Percentiles rank a stretch among this genome's conserved stretches.
Conservation (phyloP, 495 filamentous ascomycete species). For the Cercophora sp. region DNA sequence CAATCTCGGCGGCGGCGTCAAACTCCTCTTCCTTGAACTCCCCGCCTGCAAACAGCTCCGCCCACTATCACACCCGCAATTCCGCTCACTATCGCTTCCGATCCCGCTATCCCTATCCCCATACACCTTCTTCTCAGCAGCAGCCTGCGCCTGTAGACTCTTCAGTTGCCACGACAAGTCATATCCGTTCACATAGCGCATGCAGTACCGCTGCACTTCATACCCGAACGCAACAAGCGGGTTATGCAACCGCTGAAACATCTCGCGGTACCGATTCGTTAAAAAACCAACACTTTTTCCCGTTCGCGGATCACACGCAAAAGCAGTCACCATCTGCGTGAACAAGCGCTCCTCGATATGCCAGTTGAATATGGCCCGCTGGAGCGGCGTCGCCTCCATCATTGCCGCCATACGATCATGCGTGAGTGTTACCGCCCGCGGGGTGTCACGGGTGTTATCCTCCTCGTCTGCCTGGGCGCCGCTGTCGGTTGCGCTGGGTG, state of each 20-base stretch:
- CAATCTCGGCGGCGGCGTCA: neutral
- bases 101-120: conserved; percentile 5
- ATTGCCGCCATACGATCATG: neutral
- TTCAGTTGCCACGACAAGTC: conserved; percentile 5
- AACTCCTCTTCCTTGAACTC: neutral
- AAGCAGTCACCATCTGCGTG: conserved; percentile 3
- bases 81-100: neutral
- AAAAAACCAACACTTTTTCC: neutral
- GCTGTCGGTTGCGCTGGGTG: neutral
- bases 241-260: conserved; percentile 4
- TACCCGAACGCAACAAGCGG: conserved; percentile 14
- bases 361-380: neutral
- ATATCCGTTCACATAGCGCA: conserved; percentile 12
- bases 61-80: conserved; percentile 5
- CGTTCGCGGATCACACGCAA: conserved; percentile 5
- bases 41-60: conserved; percentile 6
- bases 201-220: conserved; percentile 17
- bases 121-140: neutral
- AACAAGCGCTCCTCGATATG: conserved; percentile 4
- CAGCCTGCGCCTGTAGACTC: neutral
- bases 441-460: neutral
- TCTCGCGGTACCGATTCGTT: neutral
- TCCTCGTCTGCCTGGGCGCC: neutral
- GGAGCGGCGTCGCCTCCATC: neutral
- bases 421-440: conserved; percentile 4